Base-by-base conservation (phyloP, 768 basidiomycete genomes). In the Vararia minispora region DNA sequence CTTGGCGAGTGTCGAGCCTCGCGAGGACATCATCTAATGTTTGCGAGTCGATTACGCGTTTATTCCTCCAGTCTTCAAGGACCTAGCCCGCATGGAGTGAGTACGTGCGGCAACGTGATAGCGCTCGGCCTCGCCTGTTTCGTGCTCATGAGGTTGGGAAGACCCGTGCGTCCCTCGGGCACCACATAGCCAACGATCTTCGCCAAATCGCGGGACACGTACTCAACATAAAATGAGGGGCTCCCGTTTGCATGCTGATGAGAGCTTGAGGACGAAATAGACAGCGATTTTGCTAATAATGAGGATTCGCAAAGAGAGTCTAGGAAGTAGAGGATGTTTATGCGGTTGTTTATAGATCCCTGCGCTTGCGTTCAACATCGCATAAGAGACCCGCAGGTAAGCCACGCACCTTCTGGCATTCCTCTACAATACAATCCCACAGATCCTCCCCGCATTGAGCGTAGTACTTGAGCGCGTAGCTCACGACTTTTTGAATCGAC, bases 361-460 rank as follows among this genome's bases (percentile, higher is more conserved):
- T 61, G 36, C 14, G 32, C 6, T 31, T 6, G 22, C 26, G 25
- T 28, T 28, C 7, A n/a, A 23, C 23, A 33, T 2, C 11, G 5
- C 28, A 13, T 14, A 20, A 7, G 33, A 33, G 33, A 14, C 10
- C 29, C 6, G n/a, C 12, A 6, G 5, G 17, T 14, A 2, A 13
- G 17, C 32, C 42, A 28, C 58, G 9, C 41, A 82, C 90, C 71
- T 90, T 92, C 55, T 84, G 78, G 46, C 81, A 88, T 61, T 92
- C 87, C 54, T 94, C 89, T 18, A 90, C 60, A 27, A 94, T 72
- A 49, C 89, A 92, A 49, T 92, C 89, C 91, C 90, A 94, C 9
- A 94, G 58, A 57, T 95, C 89, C 51, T 94, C 89, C 5, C 86
- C 89, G 40, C 88, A 91, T 40, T 72, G 72, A 5, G 79, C 66